Base-by-base conservation (phyloP, 148 eudicot genomes). In the Camellia granthamiana region DNA sequence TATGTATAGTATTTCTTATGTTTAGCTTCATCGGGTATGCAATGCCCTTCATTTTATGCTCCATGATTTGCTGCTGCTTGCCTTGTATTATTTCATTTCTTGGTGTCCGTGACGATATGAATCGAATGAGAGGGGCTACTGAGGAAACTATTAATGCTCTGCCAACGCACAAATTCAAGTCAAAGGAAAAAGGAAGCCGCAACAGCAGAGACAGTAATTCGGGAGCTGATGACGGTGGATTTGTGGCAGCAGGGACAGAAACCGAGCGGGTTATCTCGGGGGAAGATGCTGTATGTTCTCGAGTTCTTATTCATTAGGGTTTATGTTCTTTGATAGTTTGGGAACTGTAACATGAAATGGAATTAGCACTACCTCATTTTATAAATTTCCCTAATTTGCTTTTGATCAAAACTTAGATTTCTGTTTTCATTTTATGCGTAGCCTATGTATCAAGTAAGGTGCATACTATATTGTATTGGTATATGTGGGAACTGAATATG, bases 31-130 rank as follows among this genome's bases (percentile, higher is more conserved):
- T 92, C 2, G 93, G 96, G 49, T 92, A 92, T 83, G 96, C 96
- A 47, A 89, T 90, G 93, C 93, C 93, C 67, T 90, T 90, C 88
- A 90, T 92, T 75, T 82, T 92, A 80, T 92, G 93, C 76, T 89
- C 92, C 72, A 87, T 88, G 90, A 86, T 92, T 76, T 92, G 96
- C 88, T 92, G 96, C 83, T 92, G 96, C 86, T 85, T 92, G 85
- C 96, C 96, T 55, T 92, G 96, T 83, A 89, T 92, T 63, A 88
- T 92, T 19, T 89, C 93, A 58, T 64, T 89, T 66, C 91, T 92
- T 49, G 96, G 96, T 41, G 88, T 89, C 70, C 92, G 86, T 41
- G 96, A 92, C 77, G 91, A 92, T 76, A 81, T 82, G 86, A 88
- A 84, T 84, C 90, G 84, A 72, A 80, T 88, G 75, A 86, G 87